Evolutionary conservation across 1,284 basidiomycete species (phyloP), one percentile per base, ranked within the genome.

Genomic region (Ceratobasidium sp.): DNA sequence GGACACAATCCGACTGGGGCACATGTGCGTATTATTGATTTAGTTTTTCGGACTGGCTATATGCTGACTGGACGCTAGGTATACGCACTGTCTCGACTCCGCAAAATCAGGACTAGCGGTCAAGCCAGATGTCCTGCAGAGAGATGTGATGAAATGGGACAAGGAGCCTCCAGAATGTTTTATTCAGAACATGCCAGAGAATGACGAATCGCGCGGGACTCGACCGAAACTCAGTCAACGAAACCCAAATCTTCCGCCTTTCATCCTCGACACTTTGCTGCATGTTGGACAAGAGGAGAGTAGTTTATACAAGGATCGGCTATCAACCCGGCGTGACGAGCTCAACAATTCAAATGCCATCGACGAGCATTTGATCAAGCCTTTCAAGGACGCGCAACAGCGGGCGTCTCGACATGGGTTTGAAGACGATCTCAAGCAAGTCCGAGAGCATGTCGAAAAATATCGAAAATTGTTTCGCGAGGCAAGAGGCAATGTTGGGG

Each of bases 201-300:
- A 51, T n/a, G 51, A 58, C n/a, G 64, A 42, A 15, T 35, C 47
- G 5, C 1, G 54, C 11, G 26, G 33, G 20, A 35, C 20, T 23
- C 6, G 15, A 6, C 49, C 17, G 4, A 10, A 20, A 10, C 33
- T n/a, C 4, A 33, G 23, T n/a, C n/a, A n/a, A 3, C 28, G 53
- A 31, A 64, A 39, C 37, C 17, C 10, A 35, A 10, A 39, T 28
- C 56, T 73, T 0, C 56, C 68, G 15, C 35, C 20, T 7, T 78
- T 78, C 28, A 76, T 78, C 26, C 61, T 78, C 13, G 77, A 78
- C 33, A 51, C 49, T 5, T 53, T 78, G 11, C 68, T 47, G 39
- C 54, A 60, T 1, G 68, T 71, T 17, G 77, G 65, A 45, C 23
- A 53, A 23, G 35, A 71, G 8, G 54, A 78, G 64, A 39, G 23